Conservation (phyloP, 768 basidiomycete species). For the Trametes cinnabarina region DNA sequence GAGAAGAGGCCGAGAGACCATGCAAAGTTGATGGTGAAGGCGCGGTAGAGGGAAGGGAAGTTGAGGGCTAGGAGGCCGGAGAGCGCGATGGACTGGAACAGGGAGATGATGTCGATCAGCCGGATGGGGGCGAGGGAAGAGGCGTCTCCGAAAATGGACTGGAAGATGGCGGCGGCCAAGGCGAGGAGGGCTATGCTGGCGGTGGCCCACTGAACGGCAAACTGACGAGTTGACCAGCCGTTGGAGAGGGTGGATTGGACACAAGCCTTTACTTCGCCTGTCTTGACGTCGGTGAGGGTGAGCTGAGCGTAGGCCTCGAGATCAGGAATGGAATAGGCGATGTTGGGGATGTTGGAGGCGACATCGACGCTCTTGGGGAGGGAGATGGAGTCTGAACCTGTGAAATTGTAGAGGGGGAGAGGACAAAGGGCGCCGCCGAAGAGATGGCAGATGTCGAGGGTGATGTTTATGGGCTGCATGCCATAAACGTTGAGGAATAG, state of each 20-base stretch:
- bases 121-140: conserved; percentile 69
- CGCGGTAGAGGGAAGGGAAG: conserved; percentile 80
- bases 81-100: conserved; percentile 82
- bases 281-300: conserved; percentile 63
- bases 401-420: conserved; percentile 80
- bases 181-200: conserved; percentile 64
- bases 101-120: conserved; percentile 74
- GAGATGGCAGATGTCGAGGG: conserved; percentile 81
- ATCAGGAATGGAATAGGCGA: conserved; percentile 87
- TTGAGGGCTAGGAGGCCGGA: conserved; percentile 81
- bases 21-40: conserved; percentile 82
- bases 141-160: conserved; percentile 53
- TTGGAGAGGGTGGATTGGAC: conserved; percentile 91
- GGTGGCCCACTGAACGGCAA: conserved; percentile 75
- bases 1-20: conserved; percentile 83
- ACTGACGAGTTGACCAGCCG: conserved; percentile 78
- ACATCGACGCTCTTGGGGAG: conserved; percentile 57
- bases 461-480: conserved; percentile 74
- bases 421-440: conserved; percentile 81
- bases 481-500: conserved; percentile 88
- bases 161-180: conserved; percentile 49
- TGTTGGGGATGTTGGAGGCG: conserved; percentile 58
- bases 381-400: conserved; percentile 69
- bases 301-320: conserved; percentile 87
- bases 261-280: conserved; percentile 79